Evolutionary conservation across 768 basidiomycete genomes (phyloP).

Genomic region (Tylopilus vinaceipallidus): DNA sequence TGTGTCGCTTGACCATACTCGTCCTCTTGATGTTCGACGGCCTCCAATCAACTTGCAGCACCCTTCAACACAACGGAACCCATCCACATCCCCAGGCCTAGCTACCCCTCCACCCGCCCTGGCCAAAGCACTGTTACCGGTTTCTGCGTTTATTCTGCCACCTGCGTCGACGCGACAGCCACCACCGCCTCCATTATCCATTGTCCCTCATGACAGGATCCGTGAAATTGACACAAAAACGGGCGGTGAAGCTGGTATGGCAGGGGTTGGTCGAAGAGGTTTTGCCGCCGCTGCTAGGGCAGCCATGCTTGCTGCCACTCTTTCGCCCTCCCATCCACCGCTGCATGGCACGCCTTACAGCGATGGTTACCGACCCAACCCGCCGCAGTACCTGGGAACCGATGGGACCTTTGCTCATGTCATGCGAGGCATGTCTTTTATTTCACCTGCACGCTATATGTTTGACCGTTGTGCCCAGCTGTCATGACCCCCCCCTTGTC

Average conservation of each 20-base stretch:
- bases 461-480: conserved; percentile 21
- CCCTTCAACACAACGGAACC: conserved; percentile 1
- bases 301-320: conserved; percentile 42
- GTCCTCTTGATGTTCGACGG: conserved; percentile 11
- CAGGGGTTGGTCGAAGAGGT: conserved; percentile 83
- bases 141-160: conserved; percentile 3
- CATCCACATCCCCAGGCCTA: conserved; percentile 7
- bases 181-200: conserved; percentile 17
- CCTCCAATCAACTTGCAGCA: conserved; percentile 16
- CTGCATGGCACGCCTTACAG: background rate
- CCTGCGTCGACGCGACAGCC: conserved; percentile 18
- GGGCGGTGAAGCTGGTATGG: conserved; percentile 84
- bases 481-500: conserved; percentile 34
- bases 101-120: conserved; percentile 9
- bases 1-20: conserved; percentile 18
- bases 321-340: conserved; percentile 12
- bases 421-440: conserved; percentile 31
- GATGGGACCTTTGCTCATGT: conserved; percentile 32
- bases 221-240: conserved; percentile 63
- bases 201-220: conserved; percentile 4
- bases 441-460: background rate
- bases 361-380: conserved; percentile 31
- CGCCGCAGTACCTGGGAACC: conserved; percentile 48
- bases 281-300: conserved; percentile 74
- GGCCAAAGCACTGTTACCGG: conserved; percentile 17